A percentile compares a stretch with the other conserved stretches of the same genome.
Evolutionary conservation across 257 asterid genomes (phyloP).

Genomic region (Avicennia marina): DNA sequence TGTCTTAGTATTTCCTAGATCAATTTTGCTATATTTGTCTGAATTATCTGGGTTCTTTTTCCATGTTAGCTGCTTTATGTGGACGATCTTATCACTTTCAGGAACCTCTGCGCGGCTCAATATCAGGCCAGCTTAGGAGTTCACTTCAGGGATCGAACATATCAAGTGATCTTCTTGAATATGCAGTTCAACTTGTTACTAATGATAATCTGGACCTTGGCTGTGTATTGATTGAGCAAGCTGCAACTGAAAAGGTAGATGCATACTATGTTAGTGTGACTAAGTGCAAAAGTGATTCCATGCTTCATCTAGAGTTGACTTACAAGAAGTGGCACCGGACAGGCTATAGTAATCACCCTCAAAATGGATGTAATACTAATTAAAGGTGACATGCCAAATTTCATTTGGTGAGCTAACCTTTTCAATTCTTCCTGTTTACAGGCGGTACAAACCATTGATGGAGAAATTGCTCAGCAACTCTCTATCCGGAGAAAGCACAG

Average conservation of each 20-base stretch:
- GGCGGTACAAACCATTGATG: slow-evolving; percentile 96
- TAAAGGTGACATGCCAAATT: background rate
- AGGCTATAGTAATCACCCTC: too few relatives aligned
- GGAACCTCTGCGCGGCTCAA: slow-evolving; percentile 92
- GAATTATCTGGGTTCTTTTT: background rate
- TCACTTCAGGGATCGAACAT: slow-evolving; percentile 60
- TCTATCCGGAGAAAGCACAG: slow-evolving; percentile 71
- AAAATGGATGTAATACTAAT: too few relatives aligned
- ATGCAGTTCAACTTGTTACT: slow-evolving; percentile 78
- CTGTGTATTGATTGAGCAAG: slow-evolving; percentile 96
- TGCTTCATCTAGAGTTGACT: slow-evolving; percentile 7
- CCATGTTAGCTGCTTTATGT: slow-evolving; percentile 4
- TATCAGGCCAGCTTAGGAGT: slow-evolving; percentile 79
- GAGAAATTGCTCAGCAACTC: slow-evolving; percentile 79
- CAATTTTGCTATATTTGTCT: background rate
- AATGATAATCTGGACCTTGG: slow-evolving; percentile 99
- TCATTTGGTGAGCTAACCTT: background rate
- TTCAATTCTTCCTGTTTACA: slow-evolving; percentile 13
- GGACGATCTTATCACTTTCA: slow-evolving; percentile 18
- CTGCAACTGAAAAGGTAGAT: slow-evolving; percentile 90
- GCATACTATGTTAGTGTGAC: background rate
- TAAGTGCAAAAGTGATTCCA: background rate
- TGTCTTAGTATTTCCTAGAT: slow-evolving; percentile 6
- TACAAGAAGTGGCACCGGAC: background rate
- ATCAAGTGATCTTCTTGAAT: slow-evolving; percentile 67